These are phyloP conservation scores for Calophaca sinica DNA, from an alignment of 306 rosid species.

Conservation along the genomic window DNA sequence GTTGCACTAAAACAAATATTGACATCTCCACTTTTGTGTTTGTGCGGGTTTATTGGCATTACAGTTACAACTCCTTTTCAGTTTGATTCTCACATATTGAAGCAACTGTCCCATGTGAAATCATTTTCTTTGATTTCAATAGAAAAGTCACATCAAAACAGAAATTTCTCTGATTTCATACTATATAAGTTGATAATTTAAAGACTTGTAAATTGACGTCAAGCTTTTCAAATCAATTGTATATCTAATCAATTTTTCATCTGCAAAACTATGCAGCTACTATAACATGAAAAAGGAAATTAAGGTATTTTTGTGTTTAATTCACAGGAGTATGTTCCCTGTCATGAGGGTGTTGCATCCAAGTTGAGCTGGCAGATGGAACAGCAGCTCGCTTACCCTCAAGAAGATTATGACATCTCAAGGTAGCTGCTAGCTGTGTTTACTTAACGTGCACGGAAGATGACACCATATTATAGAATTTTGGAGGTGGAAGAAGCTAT, in stretches of 20 bases:
- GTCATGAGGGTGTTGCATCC: conserved; percentile 94
- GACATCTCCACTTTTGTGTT: conserved; percentile 9
- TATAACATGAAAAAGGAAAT: no score
- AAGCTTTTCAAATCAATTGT: conserved; percentile 1
- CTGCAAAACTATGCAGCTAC: no score
- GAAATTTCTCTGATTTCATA: conserved; percentile 30
- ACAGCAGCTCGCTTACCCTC: conserved; percentile 82
- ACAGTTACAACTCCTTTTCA: conserved; percentile 33
- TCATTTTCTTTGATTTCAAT: conserved; percentile 52
- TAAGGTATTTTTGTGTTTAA: conserved; percentile 4
- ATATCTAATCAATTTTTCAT: neutral
- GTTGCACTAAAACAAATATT: conserved; percentile 24
- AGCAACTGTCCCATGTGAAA: conserved; percentile 47
- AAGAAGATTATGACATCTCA: conserved; percentile 76
- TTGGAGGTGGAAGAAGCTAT: conserved; percentile 65
- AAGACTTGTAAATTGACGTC: conserved; percentile 23
- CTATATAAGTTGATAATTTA: conserved; percentile 10
- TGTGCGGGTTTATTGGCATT: neutral
- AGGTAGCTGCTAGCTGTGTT: conserved; percentile 60
- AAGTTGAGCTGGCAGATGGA: conserved; percentile 91
- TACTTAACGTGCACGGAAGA: conserved; percentile 49
- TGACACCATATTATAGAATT: conserved; percentile 53
- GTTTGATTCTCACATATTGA: conserved; percentile 41
- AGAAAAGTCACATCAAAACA: conserved; percentile 38
- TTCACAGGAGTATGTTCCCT: conserved; percentile 85